Evolutionary conservation across 2,329 filamentous ascomycete species (phyloP).

Genomic region (Rutstroemia sydowiana): DNA sequence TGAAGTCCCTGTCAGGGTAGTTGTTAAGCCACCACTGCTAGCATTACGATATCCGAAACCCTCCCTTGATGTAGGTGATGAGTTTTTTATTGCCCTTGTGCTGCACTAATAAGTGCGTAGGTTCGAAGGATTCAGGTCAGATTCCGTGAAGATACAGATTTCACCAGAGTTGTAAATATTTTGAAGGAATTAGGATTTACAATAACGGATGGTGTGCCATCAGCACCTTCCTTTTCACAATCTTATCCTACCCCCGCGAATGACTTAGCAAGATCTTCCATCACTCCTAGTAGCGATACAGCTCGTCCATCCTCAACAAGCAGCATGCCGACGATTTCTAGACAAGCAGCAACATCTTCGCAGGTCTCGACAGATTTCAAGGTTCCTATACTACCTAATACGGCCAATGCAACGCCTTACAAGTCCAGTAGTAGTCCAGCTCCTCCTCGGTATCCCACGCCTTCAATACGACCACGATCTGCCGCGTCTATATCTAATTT

Average conservation of each 20-base stretch:
- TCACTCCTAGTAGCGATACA: background rate
- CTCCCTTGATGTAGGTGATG: conserved; percentile 19
- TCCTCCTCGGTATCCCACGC: background rate
- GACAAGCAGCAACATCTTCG: background rate
- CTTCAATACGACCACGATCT: conserved; percentile 8
- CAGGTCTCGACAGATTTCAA: conserved; percentile 13
- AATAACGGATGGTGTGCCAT: conserved; percentile 19
- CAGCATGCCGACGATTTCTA: background rate
- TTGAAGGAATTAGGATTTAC: conserved; percentile 30
- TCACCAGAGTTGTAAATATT: conserved; percentile 20
- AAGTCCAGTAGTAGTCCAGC: conserved; percentile 3
- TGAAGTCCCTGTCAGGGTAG: conserved; percentile 28
- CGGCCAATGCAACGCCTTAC: conserved; percentile 6
- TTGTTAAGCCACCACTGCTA: conserved; percentile 28
- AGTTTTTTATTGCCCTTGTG: background rate
- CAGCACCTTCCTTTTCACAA: background rate
- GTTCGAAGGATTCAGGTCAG: conserved; percentile 38
- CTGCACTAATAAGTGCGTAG: conserved; percentile 22
- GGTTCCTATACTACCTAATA: conserved; percentile 14
- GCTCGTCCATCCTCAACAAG: background rate
- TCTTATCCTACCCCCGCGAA: conserved; percentile 10
- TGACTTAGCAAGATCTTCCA: background rate
- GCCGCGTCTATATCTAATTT: conserved; percentile 5
- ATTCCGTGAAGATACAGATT: conserved; percentile 34
- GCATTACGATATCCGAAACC: conserved; percentile 31